A percentile compares a stretch with the other conserved stretches of the same genome.
These are phyloP conservation scores for Auriscalpium orientale DNA, from an alignment of 768 basidiomycete genomes.

Conservation along the genomic window DNA sequence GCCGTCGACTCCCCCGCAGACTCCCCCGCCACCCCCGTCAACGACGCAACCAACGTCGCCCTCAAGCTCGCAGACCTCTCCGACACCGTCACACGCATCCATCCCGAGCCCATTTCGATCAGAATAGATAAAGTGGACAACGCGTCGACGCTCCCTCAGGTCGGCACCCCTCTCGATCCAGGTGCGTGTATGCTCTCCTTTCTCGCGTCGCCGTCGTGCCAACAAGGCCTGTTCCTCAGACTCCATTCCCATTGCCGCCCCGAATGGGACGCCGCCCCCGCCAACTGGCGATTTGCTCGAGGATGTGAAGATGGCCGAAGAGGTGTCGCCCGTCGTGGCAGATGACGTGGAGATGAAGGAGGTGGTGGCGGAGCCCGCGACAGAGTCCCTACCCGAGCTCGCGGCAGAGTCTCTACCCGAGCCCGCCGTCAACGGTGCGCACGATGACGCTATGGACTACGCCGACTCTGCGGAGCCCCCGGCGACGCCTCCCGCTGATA, in stretches of 20 bases:
- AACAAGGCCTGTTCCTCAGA: conserved; percentile 21
- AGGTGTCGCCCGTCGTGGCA: conserved; percentile 10
- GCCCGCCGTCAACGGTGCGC: conserved; percentile 11
- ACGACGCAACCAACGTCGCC: conserved; percentile 38
- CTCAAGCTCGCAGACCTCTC: conserved; percentile 58
- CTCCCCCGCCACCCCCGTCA: conserved; percentile 57
- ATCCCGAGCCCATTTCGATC: conserved; percentile 49
- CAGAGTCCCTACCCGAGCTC: conserved; percentile 17
- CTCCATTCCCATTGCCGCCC: conserved; percentile 36
- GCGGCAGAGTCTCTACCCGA: conserved; percentile 19
- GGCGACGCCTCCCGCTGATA: conserved; percentile 15
- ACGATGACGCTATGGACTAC: background rate
- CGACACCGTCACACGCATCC: conserved; percentile 62
- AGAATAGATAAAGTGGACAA: conserved; percentile 37
- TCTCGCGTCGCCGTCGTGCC: background rate
- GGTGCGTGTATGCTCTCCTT: conserved; percentile 30
- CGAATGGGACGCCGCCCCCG: conserved; percentile 39
- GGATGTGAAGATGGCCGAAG: conserved; percentile 56
- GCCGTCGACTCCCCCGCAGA: conserved; percentile 33
- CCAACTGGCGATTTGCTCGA: conserved; percentile 36
- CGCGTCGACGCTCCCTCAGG: conserved; percentile 38
- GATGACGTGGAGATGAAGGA: conserved; percentile 1
- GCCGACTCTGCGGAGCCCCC: conserved; percentile 19
- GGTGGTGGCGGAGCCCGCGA: conserved; percentile 8
- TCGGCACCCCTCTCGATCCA: conserved; percentile 39